Evolutionary conservation across 2,329 filamentous ascomycete species (phyloP).

Genomic region (Mollisiaceae sp.): DNA sequence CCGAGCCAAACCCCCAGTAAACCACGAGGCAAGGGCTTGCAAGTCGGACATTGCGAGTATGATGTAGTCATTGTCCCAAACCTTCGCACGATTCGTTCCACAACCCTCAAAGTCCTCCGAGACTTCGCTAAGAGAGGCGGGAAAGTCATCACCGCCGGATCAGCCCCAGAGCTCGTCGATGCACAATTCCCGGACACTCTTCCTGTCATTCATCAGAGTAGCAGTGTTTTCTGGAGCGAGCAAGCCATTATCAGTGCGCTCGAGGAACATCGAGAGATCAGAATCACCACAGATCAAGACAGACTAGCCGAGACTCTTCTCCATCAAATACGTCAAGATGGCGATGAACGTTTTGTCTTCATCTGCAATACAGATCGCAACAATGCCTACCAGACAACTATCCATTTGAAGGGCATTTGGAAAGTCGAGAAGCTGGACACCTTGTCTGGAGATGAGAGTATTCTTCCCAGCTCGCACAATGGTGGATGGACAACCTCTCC

Average conservation of each 20-base stretch:
- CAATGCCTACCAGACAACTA: slow-evolving; percentile 28
- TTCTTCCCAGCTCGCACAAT: slow-evolving; percentile 12
- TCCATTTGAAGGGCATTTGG: slow-evolving; percentile 40
- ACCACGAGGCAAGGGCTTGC: slow-evolving; percentile 23
- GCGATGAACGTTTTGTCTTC: slow-evolving; percentile 39
- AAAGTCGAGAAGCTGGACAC: slow-evolving; percentile 39
- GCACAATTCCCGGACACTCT: slow-evolving; percentile 24
- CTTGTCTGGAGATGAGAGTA: slow-evolving; percentile 33
- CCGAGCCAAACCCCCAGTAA: slow-evolving; percentile 31
- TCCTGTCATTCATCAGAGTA: slow-evolving; percentile 26
- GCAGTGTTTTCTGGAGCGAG: slow-evolving; percentile 32
- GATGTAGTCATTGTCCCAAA: slow-evolving; percentile 43
- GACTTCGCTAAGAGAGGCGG: slow-evolving; percentile 36
- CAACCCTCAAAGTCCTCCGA: slow-evolving; percentile 37
- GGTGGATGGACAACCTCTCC: slow-evolving; percentile 37
- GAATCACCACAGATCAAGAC: slow-evolving; percentile 27
- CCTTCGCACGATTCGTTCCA: slow-evolving; percentile 41
- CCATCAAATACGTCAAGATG: slow-evolving; percentile 43
- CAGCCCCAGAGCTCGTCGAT: slow-evolving; percentile 35
- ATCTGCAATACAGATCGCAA: slow-evolving; percentile 42
- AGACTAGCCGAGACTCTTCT: slow-evolving; percentile 31
- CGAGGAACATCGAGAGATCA: slow-evolving; percentile 36
- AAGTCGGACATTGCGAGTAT: slow-evolving; percentile 42
- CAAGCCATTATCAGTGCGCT: slow-evolving; percentile 33
- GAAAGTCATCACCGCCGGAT: slow-evolving; percentile 37